phyloP scores from a whole-genome alignment of 768 basidiomycete genomes.

The Mycena albidolilacea region DNA sequence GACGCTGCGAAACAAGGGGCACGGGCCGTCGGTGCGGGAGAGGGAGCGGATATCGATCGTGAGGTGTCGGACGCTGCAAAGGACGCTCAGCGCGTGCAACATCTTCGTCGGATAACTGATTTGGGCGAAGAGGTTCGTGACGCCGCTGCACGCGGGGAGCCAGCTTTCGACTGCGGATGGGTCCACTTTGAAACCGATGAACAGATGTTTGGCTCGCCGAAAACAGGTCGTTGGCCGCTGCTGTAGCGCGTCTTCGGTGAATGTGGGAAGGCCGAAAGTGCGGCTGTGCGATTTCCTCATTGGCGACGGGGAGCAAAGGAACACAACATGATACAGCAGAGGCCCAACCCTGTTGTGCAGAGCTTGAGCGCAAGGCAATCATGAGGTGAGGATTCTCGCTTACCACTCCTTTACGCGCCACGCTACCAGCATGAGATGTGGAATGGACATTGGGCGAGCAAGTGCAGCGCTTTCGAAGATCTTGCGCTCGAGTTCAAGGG shows the following conservation, averaged over 20 bases:
- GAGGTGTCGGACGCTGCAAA: not conserved
- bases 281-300: not conserved
- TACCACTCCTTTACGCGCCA: not conserved
- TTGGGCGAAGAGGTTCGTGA: not conserved
- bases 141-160: no score
- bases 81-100: not conserved
- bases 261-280: not conserved
- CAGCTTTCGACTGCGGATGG: no score
- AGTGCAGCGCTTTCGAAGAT: not conserved
- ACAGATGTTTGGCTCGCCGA: no score
- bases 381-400: not conserved
- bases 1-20: not conserved
- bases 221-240: not conserved
- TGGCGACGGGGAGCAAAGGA: not conserved
- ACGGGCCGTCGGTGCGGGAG: not conserved
- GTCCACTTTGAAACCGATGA: no score
- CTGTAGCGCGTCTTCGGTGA: not conserved
- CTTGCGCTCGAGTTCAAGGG: not conserved
- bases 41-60: not conserved
- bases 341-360: not conserved
- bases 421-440: slow-evolving; percentile 6
- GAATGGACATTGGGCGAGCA: not conserved
- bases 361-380: not conserved
- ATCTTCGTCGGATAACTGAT: not conserved
- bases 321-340: not conserved